These are phyloP conservation scores for Hsuehochloa calcarea DNA, from an alignment of 176 grass and related monocot genomes.

Conservation along the genomic window DNA sequence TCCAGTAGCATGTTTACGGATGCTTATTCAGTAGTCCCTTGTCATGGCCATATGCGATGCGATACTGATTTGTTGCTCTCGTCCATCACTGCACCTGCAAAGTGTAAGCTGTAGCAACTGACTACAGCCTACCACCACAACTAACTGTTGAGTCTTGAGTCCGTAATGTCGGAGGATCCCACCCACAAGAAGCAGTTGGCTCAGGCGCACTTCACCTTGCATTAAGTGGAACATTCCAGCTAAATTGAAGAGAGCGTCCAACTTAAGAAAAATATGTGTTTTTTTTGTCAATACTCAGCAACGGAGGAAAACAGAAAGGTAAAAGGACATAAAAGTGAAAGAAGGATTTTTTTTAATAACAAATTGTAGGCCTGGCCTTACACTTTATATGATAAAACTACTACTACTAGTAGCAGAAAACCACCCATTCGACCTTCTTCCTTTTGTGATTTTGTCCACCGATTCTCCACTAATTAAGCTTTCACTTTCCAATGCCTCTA, in stretches of 20 bases:
- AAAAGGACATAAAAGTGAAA: background rate
- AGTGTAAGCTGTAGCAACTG: background rate
- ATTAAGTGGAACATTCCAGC: constrained; percentile 7
- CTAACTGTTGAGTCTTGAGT: background rate
- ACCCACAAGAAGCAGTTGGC: background rate
- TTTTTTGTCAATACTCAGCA: background rate
- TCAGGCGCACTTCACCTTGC: background rate
- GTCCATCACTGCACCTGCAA: constrained; percentile 10
- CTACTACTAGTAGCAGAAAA: background rate
- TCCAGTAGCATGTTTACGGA: background rate
- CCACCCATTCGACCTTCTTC: background rate
- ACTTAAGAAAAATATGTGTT: background rate
- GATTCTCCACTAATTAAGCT: background rate
- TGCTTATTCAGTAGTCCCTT: too few species aligned
- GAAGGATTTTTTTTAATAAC: background rate
- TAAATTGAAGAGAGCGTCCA: background rate
- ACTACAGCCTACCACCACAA: background rate
- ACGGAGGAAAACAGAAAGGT: background rate
- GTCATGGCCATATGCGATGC: background rate
- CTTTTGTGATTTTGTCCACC: background rate
- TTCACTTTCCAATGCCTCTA: background rate
- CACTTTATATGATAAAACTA: background rate
- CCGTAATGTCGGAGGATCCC: background rate
- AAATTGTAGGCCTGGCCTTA: background rate
- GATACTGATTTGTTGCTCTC: background rate